Base-by-base conservation (phyloP, 306 rosid species). In the Hippophae tibetana region DNA sequence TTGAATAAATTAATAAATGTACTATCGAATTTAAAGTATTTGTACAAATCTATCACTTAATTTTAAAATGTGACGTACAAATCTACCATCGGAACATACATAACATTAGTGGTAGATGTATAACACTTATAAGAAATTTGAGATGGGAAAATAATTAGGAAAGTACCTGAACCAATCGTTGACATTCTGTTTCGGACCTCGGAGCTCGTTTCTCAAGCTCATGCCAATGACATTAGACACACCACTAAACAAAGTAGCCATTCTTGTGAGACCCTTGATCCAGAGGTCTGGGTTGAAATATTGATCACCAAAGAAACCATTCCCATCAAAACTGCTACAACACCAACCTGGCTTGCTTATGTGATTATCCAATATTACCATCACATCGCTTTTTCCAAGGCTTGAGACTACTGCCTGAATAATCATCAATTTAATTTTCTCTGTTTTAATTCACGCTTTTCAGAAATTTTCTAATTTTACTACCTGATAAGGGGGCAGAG, bases 201-300 rank as follows among this genome's bases (percentile, higher is more conserved):
- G 75, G 31, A 89, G 92, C 59, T 89, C 97, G 43, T 89, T 89
- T 72, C 97, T 86, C 66, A 89, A 72, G 81, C 97, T 89, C 89
- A 89, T 86, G 7, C 78, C 97, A 7, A 89, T 79, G 57, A 89
- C 95, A 67, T 72, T 78, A 14, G 65, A 6, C 10, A 78, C 71
- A 1, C 86, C 92, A 0, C 70, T 86, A 63, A 89, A 89, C 71
- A 86, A 55, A 1, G 87, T 58, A n/a, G 97, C 97, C 85, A 89
- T 86, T 42, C 79, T 67, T 31, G 89, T 81, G 8, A 89, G 89
- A 43, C 97, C 97, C 25, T 45, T 42, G 14, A 84, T 47, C 97
- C 97, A 86, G 2, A 66, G 57, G 51, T 81, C 79, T 0, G 97
- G 92, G 67, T 81, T 59, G 71, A 89, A 89, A 48, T 67, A 79